Percentiles rank a stretch among this genome's conserved stretches.
Conservation (phyloP, 2,329 filamentous ascomycete genomes). For the Claviceps humidiphila region DNA sequence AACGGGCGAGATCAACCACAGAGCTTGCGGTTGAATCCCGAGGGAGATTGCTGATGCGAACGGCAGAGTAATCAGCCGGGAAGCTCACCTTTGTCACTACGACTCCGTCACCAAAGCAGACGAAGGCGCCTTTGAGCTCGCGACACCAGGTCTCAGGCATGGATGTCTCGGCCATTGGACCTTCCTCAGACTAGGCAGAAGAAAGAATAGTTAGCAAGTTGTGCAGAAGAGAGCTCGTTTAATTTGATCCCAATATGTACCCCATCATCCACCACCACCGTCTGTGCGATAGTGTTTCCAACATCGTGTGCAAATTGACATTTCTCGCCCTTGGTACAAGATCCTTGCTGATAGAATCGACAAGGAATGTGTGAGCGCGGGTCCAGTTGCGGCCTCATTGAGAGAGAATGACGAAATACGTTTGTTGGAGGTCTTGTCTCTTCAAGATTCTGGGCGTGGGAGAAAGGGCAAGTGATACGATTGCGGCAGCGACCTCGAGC, state of each 20-base stretch:
- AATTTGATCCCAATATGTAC: not conserved
- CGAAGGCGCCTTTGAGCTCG: conserved; percentile 13
- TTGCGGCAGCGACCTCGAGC: not conserved
- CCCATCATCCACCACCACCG: not conserved
- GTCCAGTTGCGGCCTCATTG: not conserved
- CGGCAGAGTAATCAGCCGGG: conserved; percentile 22
- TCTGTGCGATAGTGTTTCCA: not conserved
- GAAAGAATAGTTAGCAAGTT: not conserved
- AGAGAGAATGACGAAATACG: not conserved
- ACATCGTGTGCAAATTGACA: not conserved
- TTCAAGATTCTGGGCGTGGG: not conserved
- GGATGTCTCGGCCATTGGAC: not conserved
- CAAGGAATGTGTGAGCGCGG: not conserved
- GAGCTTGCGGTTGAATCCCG: conserved; percentile 6
- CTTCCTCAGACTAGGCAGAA: not conserved
- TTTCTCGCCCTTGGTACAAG: not conserved
- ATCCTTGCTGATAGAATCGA: not conserved
- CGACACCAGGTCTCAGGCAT: not conserved
- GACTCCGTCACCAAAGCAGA: conserved; percentile 20
- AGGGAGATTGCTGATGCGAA: conserved; percentile 19
- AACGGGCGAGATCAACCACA: conserved; percentile 11
- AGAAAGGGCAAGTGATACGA: not conserved
- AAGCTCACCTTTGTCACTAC: conserved; percentile 15
- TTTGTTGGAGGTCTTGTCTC: not conserved
- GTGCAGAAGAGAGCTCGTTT: not conserved